Base-by-base conservation (phyloP, 2,329 filamentous ascomycete species). In the Phoma sp. region DNA sequence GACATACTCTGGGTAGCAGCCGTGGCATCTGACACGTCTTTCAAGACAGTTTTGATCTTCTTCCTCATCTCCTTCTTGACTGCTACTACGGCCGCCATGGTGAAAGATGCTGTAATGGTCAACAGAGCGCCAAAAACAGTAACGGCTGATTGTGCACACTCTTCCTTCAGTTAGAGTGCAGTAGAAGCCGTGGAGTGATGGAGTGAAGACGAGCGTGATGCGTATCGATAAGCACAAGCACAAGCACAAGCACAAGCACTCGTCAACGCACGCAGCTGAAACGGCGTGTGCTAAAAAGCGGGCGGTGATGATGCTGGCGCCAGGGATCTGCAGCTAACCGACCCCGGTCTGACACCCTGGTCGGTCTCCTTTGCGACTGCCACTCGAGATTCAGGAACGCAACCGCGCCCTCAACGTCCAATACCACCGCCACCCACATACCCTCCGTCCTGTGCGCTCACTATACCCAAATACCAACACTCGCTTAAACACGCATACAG, bases 41-140 rank as follows among this genome's bases (percentile, higher is more conserved):
- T 81, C 19, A 96, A 82, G 29, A 81, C 82, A 61, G 84, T 78
- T 71, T 88, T 92, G 78, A 96, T 88, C 48, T 84, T 77, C 59
- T 81, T 81, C 53, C 93, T 84, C 58, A 96, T 80, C 65, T 91
- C 88, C 71, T 89, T 88, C 78, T 96, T 96, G 39, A 89, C 87
- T 54, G 83, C 80, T 61, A 82, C 82, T 51, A 92, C 76, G 46
- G 84, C 64, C 36, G 83, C 87, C 57, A 73, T 74, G 43, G 29
- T 41, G 49, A 37, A 31, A 32, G 37, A 44, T 31, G 29, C 41
- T 43, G 33, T 39, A 52, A 22, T 33, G 47, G 50, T 43, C 62
- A 36, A 44, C 55, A 57, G 22, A 32, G 21, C 21, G 57, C 56
- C 48, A 51, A 53, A 58, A 58, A 51, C 27, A 49, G 50, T 33